phyloP scores from a whole-genome alignment of 2,329 filamentous ascomycete species.

The Claviceps maximensis region DNA sequence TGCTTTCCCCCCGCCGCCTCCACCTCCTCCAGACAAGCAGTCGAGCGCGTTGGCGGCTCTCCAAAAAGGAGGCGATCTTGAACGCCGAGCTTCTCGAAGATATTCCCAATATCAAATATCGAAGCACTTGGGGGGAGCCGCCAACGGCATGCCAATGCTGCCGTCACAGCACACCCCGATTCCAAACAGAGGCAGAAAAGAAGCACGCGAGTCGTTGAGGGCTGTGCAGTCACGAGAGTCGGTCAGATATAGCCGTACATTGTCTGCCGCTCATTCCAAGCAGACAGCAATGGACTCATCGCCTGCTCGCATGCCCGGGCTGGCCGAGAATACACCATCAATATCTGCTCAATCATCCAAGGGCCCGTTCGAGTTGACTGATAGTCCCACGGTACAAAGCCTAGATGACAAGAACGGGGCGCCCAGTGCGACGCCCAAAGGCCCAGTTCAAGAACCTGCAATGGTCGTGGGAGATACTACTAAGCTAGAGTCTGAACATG shows the following conservation, averaged over 20 bases:
- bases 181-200: constrained; percentile 68
- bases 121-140: constrained; percentile 72
- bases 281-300: constrained; percentile 38
- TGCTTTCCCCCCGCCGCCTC: constrained; percentile 53
- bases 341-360: constrained; percentile 12
- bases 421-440: constrained; percentile 45
- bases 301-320: constrained; percentile 46
- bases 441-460: constrained; percentile 37
- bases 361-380: constrained; percentile 4
- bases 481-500: constrained; percentile 6
- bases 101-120: constrained; percentile 97
- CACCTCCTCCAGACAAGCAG: constrained; percentile 61
- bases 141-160: constrained; percentile 75
- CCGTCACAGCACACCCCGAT: constrained; percentile 71
- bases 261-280: constrained; percentile 34
- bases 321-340: constrained; percentile 46
- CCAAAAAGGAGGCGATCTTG: constrained; percentile 82
- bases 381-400: constrained; percentile 34
- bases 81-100: constrained; percentile 78
- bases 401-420: constrained; percentile 51
- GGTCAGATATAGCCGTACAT: constrained; percentile 34
- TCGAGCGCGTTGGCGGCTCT: constrained; percentile 84
- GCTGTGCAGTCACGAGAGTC: constrained; percentile 44
- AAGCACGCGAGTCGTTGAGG: constrained; percentile 73
- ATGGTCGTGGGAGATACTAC: constrained; percentile 14